Evolutionary conservation across 2,329 filamentous ascomycete genomes (phyloP).

Genomic region (Xylaria polymorpha): DNA sequence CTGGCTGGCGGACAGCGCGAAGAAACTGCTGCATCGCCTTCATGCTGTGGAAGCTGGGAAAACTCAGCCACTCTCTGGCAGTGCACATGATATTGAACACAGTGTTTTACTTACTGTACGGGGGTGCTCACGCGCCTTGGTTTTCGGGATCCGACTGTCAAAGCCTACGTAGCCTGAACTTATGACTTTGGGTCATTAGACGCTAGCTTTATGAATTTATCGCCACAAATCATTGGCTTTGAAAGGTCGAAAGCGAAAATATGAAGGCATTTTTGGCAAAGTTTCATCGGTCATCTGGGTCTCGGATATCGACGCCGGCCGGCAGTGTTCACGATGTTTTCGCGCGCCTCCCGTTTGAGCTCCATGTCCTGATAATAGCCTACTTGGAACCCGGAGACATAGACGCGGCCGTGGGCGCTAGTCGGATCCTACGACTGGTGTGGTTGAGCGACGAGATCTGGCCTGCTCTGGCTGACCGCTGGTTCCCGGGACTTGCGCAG

Average conservation of each 20-base stretch:
- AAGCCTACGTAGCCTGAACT: slow-evolving; percentile 1
- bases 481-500: slow-evolving; percentile 46
- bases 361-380: slow-evolving; percentile 45
- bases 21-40: not conserved
- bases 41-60: not conserved
- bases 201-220: slow-evolving; percentile 2
- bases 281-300: slow-evolving; percentile 30
- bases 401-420: slow-evolving; percentile 40
- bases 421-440: slow-evolving; percentile 42
- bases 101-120: slow-evolving; percentile 4
- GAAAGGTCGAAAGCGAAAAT: not conserved
- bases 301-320: slow-evolving; percentile 13
- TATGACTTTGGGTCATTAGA: not conserved
- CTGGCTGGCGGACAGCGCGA: not conserved
- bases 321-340: slow-evolving; percentile 40
- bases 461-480: slow-evolving; percentile 46
- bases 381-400: slow-evolving; percentile 46
- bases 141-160: slow-evolving; percentile 8
- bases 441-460: slow-evolving; percentile 49
- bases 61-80: not conserved
- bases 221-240: not conserved
- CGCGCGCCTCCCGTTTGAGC: slow-evolving; percentile 48
- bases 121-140: slow-evolving; percentile 16
- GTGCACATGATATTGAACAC: not conserved
- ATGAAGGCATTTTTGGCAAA: slow-evolving; percentile 37